phyloP scores from a whole-genome alignment of 345 rosid species.

The Sonneratia alba region DNA sequence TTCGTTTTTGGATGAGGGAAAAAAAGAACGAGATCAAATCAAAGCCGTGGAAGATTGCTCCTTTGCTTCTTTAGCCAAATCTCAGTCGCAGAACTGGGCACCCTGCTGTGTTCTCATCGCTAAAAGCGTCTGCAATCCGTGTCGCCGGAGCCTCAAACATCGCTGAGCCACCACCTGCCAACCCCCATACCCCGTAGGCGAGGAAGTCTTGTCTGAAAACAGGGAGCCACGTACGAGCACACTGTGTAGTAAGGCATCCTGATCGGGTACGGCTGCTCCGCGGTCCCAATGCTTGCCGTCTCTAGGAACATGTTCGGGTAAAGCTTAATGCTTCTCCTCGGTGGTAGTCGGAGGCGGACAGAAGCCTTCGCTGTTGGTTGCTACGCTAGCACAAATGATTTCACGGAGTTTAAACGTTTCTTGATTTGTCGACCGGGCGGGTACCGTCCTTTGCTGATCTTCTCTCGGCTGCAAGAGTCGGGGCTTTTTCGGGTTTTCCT shows the following conservation, averaged over 20 bases:
- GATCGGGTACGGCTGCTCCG: conserved; percentile 17
- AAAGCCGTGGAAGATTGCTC: no score
- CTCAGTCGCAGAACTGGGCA: no score
- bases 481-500: background rate
- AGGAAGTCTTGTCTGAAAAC: no score
- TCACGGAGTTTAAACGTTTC: conserved; percentile 7
- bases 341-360: background rate
- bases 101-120: no score
- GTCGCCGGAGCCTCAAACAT: conserved; percentile 16
- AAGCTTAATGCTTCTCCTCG: conserved; percentile 10
- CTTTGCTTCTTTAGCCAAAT: no score
- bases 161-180: conserved; percentile 11
- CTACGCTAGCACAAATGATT: background rate
- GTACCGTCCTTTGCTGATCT: background rate
- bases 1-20: no score
- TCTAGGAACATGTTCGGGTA: conserved; percentile 8
- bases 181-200: conserved; percentile 12
- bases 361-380: background rate
- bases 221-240: conserved; percentile 19
- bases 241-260: conserved; percentile 28
- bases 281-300: background rate
- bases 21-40: no score
- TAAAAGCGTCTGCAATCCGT: conserved; percentile 34
- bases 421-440: background rate
- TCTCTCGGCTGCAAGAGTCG: conserved; percentile 11